Base-by-base conservation (phyloP, 345 rosid genomes). In the Chamaenerion angustifolium region DNA sequence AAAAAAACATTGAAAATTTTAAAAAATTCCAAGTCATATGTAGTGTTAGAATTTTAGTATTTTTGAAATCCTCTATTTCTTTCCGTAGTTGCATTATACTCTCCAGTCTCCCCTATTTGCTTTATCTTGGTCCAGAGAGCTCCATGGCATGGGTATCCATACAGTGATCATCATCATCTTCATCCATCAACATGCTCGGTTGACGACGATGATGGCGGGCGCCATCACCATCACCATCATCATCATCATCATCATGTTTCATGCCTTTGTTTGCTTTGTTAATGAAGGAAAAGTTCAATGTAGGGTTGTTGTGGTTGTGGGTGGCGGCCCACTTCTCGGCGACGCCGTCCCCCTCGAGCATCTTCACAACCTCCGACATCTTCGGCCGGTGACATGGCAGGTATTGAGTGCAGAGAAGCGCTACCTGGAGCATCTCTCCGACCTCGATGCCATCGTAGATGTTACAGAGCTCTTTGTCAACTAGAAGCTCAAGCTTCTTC, bases 271-370 rank as follows among this genome's bases (percentile, higher is more conserved):
- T 70, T 11, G 60, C 61, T 12, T 45, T 60, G 68, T 55, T 67
- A 46, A 59, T 65, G 21, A 66, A 74, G 45, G 64, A 56, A 68
- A 66, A 52, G 71, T 68, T 80, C 53, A 45, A 42, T 17, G 70
- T 48, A 10, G 71, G 57, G 56, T 71, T 67, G 13, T 56, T 52
- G 52, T 73, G 79, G 54, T 72, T 70, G 61, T 85, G 94, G 12
- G 94, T 72, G 11, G 81, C 82, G 3, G 83, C 94, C 97, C 95
- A 89, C 76, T 81, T 81, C 65, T 86, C 94, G 0, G 94, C 95
- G 0, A 85, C 77, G 35, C 95, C 95, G 43, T 89, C 97, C 0
- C 97, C 94, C 76, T 89, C 94, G 0, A 89, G 94, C 97, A 89
- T 89, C 64, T 75, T 80, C 45, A 89, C 88, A 25, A 89, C 95